Base-by-base conservation (phyloP, 1,139 yeast genomes). In the Pneumocystis oryctolagi region DNA sequence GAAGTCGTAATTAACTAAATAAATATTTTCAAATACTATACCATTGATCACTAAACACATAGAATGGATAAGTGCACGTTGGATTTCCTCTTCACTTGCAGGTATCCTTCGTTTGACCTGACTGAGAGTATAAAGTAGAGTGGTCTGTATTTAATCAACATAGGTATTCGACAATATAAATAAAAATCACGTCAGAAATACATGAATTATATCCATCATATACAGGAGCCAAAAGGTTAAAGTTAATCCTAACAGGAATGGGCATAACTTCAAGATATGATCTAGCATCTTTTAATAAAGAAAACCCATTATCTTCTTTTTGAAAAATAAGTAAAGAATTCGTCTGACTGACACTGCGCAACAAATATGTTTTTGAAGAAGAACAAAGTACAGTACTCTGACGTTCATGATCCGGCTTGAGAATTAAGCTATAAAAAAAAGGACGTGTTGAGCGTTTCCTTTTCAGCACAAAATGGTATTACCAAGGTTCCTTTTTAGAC, bases 261-360 rank as follows among this genome's bases (percentile, higher is more conserved):
- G 28, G 14, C 9, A 20, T 28, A 47, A 47, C 25, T 28, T 47
- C 55, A 8, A 47, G 28, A 25, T 47, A 47, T 9, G 55, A 47
- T 12, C 12, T 47, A 9, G 55, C 55, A 47, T 47, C 55, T 14
- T 47, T 47, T 20, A 47, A 47, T 47, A 47, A 14, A 25, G 55
- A 47, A 47, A 47, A 47, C 3, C 55, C 55, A 25, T 47, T 31
- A 47, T 47, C 20, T 47, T 47, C 55, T 25, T 25, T 20, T 28
- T 47, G 55, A 47, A 47, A 47, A 47, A 47, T 30, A 47, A 47
- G 55, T n/a, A 47, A 47, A 47, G 55, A 47, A 47, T 47, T 47
- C 9, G 55, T 47, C 31, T 47, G 55, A 2, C 16, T 47, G 4
- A 47, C 55, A 47, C 25, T 25, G 2, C 55, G 55, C 55, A 47